phyloP scores from a whole-genome alignment of 441 rosid genomes.

The Bruguiera hainesii region DNA sequence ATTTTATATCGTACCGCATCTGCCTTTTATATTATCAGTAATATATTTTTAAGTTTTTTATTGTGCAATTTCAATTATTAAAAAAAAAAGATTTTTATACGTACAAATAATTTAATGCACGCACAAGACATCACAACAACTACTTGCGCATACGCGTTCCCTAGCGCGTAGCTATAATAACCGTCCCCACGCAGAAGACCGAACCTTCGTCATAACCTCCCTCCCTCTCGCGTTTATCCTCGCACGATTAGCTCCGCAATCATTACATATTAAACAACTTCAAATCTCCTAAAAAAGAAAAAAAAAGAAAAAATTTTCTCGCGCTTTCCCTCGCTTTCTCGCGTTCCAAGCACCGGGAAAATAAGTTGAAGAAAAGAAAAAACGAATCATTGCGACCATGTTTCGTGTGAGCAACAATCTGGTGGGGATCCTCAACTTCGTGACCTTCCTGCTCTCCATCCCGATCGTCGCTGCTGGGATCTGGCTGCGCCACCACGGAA shows the following conservation, averaged over 20 bases:
- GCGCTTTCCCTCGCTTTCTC: not conserved
- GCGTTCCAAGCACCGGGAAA: too few relatives aligned
- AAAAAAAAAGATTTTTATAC: too few relatives aligned
- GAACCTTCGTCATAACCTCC: not conserved
- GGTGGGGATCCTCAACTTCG: slow-evolving; percentile 60
- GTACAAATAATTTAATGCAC: too few relatives aligned
- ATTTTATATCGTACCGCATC: too few relatives aligned
- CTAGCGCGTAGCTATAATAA: too few relatives aligned
- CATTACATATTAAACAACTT: not conserved
- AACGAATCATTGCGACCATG: slow-evolving; percentile 22
- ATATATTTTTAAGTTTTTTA: too few relatives aligned
- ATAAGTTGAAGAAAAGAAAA: too few relatives aligned
- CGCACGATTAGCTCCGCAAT: too few relatives aligned
- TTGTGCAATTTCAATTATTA: too few relatives aligned
- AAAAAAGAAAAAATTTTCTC: not conserved
- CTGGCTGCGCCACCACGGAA: slow-evolving; percentile 55
- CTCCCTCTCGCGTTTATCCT: not conserved
- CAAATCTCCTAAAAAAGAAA: not conserved
- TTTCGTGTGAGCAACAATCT: slow-evolving; percentile 61
- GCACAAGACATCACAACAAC: too few relatives aligned
- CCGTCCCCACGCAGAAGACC: not conserved
- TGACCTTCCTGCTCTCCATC: slow-evolving; percentile 60
- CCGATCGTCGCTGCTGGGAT: slow-evolving; percentile 63
- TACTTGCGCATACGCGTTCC: too few relatives aligned
- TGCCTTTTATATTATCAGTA: too few relatives aligned